Percentiles rank a stretch among this genome's conserved stretches.
phyloP scores from a whole-genome alignment of 768 basidiomycete genomes.

The Termitomyces sp. region DNA sequence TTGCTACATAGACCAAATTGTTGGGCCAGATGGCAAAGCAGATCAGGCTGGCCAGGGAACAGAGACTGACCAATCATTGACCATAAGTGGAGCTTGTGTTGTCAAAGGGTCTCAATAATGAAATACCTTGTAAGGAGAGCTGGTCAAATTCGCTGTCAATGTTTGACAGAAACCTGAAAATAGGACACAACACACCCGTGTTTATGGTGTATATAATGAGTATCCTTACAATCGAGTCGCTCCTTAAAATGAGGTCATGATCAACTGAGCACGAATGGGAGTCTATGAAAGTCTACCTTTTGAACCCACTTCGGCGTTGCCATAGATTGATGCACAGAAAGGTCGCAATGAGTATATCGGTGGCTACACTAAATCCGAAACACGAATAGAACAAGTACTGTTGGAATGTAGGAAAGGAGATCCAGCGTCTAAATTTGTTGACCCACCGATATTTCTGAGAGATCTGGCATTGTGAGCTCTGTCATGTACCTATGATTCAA shows the following conservation, averaged over 20 bases:
- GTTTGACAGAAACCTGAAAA: background rate
- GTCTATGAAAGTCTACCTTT: background rate
- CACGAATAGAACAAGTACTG: background rate
- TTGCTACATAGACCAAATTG: background rate
- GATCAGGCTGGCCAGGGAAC: background rate
- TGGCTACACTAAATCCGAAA: background rate
- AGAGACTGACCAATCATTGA: background rate
- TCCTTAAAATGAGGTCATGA: background rate
- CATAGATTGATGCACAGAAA: background rate
- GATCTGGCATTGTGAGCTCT: too few species aligned
- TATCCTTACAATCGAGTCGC: background rate
- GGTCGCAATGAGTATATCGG: background rate
- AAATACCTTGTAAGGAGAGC: background rate
- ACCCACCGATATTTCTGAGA: too few species aligned
- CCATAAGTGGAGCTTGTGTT: background rate
- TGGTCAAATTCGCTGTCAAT: background rate
- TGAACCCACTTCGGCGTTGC: background rate
- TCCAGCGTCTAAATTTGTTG: too few species aligned
- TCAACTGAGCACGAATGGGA: background rate
- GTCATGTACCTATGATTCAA: too few species aligned
- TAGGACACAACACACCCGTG: background rate
- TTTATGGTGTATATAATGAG: background rate
- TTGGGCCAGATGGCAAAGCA: background rate
- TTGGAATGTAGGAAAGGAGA: too few species aligned
- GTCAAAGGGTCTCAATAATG: too few species aligned